phyloP scores from a whole-genome alignment of 352 stramenopile species.

The Globisporangium viniferum region DNA sequence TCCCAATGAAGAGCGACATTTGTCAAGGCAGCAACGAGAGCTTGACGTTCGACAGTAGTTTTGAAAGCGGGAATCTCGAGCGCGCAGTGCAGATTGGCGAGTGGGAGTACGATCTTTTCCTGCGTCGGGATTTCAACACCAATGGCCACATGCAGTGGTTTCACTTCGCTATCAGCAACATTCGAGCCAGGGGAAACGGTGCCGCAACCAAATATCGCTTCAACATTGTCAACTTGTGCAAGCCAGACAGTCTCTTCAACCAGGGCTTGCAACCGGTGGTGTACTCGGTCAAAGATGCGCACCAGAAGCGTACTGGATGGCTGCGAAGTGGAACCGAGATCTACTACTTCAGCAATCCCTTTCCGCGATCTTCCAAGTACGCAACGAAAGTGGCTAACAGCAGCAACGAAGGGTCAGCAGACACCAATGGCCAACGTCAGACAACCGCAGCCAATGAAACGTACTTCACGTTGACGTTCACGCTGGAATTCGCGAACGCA shows the following conservation, averaged over 20 bases:
- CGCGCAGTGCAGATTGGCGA: constrained; percentile 75
- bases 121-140: constrained; percentile 86
- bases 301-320: constrained; percentile 63
- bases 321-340: constrained; percentile 68
- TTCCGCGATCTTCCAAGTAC: constrained; percentile 21
- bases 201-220: constrained; percentile 64
- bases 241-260: constrained; percentile 91
- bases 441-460: constrained; percentile 12
- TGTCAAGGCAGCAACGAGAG: constrained; percentile 20
- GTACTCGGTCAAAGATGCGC: constrained; percentile 78
- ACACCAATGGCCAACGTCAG: not conserved
- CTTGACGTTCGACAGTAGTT: constrained; percentile 90
- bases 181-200: constrained; percentile 14
- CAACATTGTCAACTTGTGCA: constrained; percentile 93
- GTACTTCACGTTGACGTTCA: constrained; percentile 90
- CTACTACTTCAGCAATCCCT: constrained; percentile 85
- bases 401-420: constrained; percentile 3
- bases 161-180: constrained; percentile 91
- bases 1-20: constrained; percentile 24
- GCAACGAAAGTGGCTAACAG: not conserved
- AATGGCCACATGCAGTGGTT: constrained; percentile 91
- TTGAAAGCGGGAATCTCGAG: constrained; percentile 92
- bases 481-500: constrained; percentile 66
- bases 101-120: constrained; percentile 89
- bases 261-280: constrained; percentile 88